Percentiles rank a stretch among this genome's conserved stretches.
These are phyloP conservation scores for Penicillium chermesinum DNA, from an alignment of 495 filamentous ascomycete species.

Conservation along the genomic window DNA sequence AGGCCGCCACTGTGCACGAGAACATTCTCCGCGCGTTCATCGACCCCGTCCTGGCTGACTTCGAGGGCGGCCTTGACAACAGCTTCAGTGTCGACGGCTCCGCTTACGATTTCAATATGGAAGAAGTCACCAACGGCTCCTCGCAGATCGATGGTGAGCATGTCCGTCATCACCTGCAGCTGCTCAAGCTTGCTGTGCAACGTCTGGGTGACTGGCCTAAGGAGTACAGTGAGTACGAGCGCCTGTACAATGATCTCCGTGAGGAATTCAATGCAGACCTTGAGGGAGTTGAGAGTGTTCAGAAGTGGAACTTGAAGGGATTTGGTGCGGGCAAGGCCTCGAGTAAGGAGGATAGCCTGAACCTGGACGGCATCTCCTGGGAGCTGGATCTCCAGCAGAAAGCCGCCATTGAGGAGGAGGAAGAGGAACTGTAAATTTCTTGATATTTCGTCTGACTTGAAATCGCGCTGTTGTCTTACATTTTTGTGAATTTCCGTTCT, in stretches of 20 bases:
- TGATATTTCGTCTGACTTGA: background rate
- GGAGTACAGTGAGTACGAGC: conserved; percentile 32
- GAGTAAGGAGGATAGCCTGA: conserved; percentile 14
- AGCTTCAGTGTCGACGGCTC: conserved; percentile 21
- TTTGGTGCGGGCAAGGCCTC: conserved; percentile 30
- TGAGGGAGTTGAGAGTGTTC: conserved; percentile 29
- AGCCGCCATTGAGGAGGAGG: conserved; percentile 6
- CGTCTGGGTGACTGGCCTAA: conserved; percentile 39
- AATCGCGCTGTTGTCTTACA: background rate
- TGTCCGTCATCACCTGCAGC: conserved; percentile 32
- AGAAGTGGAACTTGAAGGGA: conserved; percentile 35
- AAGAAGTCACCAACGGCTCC: conserved; percentile 11
- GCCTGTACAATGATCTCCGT: conserved; percentile 17
- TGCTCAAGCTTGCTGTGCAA: conserved; percentile 37
- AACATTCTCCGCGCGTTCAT: conserved; percentile 32
- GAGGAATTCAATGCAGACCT: conserved; percentile 22
- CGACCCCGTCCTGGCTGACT: conserved; percentile 30
- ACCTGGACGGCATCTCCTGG: conserved; percentile 14
- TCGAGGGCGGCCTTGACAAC: conserved; percentile 20
- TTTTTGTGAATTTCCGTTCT: background rate
- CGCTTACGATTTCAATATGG: conserved; percentile 18
- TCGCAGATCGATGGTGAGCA: conserved; percentile 23
- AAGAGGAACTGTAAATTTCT: conserved; percentile 15
- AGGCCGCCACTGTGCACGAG: conserved; percentile 34
- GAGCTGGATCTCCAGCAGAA: conserved; percentile 14